Evolutionary conservation across 805 yeast species (phyloP), one percentile per base, ranked within the genome.

Genomic region (Yarrowia yakushimensis): DNA sequence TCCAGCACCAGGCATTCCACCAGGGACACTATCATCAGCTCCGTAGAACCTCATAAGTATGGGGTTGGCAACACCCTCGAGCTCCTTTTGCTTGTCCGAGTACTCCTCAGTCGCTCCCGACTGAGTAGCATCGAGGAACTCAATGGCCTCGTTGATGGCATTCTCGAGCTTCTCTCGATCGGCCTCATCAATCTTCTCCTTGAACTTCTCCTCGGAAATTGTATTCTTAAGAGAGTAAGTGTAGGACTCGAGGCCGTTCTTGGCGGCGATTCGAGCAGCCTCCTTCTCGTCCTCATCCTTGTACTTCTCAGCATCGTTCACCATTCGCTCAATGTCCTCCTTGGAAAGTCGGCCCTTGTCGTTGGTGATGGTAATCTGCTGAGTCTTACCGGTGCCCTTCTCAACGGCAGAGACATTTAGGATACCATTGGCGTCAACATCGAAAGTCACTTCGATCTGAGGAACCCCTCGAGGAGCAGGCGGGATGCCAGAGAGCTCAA

Each of bases 271-370:
- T 41, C 45, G 45, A 23, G 45, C 45, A 41, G 45, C 45, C 45
- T 41, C 45, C 45, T 41, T 41, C 45, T 41, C 45, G 12, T 41
- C 45, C 45, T 41, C 45, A 18, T 41, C 45, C 45, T 41, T 41
- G 45, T 41, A 41, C 45, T 41, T 41, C 45, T 41, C 45, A 41
- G 45, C 45, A 18, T 41, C 45, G 45, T 41, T 41, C 45, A 41
- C 45, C 45, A 41, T 41, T 41, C 45, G 45, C 45, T 41, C 45
- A 41, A 41, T 41, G 4, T 41, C 45, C 45, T 41, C 45, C 45
- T 41, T 41, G 28, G 45, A 41, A 41, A 41, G 45, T 41, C 45
- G 45, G 30, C 45, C 45, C 45, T 41, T 41, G 45, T 41, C 45
- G 45, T 41, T 41, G 45, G 45, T 41, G 45, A 41, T 41, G 9